Evolutionary conservation across 1,284 basidiomycete species (phyloP), one percentile per base, ranked within the genome.

Genomic region (Xerocomus minutiporus): DNA sequence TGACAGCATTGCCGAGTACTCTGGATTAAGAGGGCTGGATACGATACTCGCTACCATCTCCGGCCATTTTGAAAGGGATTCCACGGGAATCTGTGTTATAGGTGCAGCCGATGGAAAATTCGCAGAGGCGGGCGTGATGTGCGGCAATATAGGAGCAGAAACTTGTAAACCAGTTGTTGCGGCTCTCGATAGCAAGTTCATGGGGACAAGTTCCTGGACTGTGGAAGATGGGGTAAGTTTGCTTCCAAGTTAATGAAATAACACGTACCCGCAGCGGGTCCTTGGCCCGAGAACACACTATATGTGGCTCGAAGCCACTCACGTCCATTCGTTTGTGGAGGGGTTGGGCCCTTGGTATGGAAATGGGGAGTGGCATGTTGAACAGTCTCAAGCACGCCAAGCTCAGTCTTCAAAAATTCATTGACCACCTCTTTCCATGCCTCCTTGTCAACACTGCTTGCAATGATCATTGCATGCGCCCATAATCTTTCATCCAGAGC

Each of bases 401-500:
- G 74, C 66, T 98, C 97, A 23, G 82, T 78, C 38, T 82, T 80
- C 36, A 96, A 73, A 64, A 99, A 99, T 56, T 94, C 89, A 36
- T 79, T 82, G 0, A 96, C 92, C 5, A 88, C 88, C 56, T 94
- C 91, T 65, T 89, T 90, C 93, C 94, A 98, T 5, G 91, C 81
- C 32, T 96, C 93, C 61, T 91, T 91, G 68, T 96, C 96, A 48
- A 98, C 81, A 51, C 91, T 89, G 64, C 91, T 95, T 8, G 97
- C 86, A 56, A 99, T 95, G 45, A 98, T 75, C 80, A 99, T 84
- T 1, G 97, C 97, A 69, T 99, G 97, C 1, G 93, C 86, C 94
- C 95, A 99, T 29, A 99, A 73, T 61, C 83, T 87, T 66, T 94
- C 82, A 55, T 93, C 86, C 28, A 93, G 77, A 4, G 97, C 96